These are phyloP conservation scores for Pseudonitzschia multiseries DNA, from an alignment of 108 stramenopile genomes.

Conservation along the genomic window DNA sequence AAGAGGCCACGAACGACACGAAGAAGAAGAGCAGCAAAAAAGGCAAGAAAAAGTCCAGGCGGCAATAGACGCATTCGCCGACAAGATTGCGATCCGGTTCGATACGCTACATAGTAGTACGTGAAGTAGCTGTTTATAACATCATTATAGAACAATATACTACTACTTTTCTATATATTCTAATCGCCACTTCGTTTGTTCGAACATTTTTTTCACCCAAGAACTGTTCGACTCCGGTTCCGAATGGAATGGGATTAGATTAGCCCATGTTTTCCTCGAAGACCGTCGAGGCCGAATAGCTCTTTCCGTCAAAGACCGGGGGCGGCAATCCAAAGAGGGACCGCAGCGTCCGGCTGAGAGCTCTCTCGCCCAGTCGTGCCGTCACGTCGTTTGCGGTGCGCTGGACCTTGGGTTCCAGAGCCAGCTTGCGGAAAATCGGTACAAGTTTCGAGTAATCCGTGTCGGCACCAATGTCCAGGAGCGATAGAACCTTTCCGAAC, in stretches of 20 bases:
- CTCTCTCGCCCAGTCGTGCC: conserved; percentile 68
- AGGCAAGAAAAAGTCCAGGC: conserved; percentile 25
- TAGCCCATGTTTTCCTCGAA: conserved; percentile 38
- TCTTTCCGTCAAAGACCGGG: conserved; percentile 40
- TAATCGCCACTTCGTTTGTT: no score
- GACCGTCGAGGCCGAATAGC: conserved; percentile 29
- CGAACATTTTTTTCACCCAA: no score
- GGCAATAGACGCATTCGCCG: background rate
- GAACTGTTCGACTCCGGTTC: no score
- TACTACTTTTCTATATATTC: no score
- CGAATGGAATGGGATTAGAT: background rate
- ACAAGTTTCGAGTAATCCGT: conserved; percentile 62
- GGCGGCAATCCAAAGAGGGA: conserved; percentile 75
- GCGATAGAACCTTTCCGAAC: conserved; percentile 50
- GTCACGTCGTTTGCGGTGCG: conserved; percentile 65
- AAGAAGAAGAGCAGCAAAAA: conserved; percentile 39
- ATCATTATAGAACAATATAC: no score
- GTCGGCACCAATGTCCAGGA: conserved; percentile 49
- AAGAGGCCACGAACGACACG: conserved; percentile 37
- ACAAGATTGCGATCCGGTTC: background rate
- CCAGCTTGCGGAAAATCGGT: conserved; percentile 67
- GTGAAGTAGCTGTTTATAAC: no score
- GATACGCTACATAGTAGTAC: no score
- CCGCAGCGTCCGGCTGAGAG: conserved; percentile 67
- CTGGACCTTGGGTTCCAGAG: conserved; percentile 73